Evolutionary conservation across 2,329 filamentous ascomycete species (phyloP), one percentile per base, ranked within the genome.

Genomic region (Rhynchosporium graminicola): DNA sequence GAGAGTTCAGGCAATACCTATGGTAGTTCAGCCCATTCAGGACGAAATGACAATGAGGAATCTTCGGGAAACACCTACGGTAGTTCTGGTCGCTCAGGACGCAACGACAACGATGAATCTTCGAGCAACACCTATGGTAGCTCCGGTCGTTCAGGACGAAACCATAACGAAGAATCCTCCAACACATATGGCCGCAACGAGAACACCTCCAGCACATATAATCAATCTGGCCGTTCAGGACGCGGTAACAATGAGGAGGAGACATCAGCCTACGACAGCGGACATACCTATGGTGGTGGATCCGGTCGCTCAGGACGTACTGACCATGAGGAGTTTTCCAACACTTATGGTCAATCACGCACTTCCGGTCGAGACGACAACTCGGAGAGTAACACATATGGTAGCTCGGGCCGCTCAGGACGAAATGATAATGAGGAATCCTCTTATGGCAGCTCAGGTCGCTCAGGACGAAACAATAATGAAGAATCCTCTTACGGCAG

Each of bases 1-100:
- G 45, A 57, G 38, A 60, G 20, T 28, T 28, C 36, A 15, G 58
- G 33, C 26, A 54, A 60, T 48, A 51, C 47, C 4, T 60, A 60
- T 31, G 59, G 40, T 20, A 26, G 36, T n/a, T 46, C 57, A 26
- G 46, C 46, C 29, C 50, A 38, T 15, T 60, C 58, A 40, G 45
- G 56, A 5, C 45, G 45, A 15, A 12, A 46, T 26, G 54, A 55
- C 36, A 55, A 55, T 26, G 33, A 55, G 5, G 51, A 55, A 26
- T 28, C 33, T 43, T 57, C 54, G 2, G 48, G 33, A 7, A 43
- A 54, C 15, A 60, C 58, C 20, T 60, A 50, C 20, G 48, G 58
- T 7, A n/a, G 13, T 9, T 58, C 56, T 10, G 43, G 56, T 3
- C 43, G 43, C 28, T 45, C 38, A 28, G 57, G 57, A 12, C 47